Evolutionary conservation across 208 protist species (phyloP), one percentile per base, ranked within the genome.

Genomic region (Phytomonas sp.): DNA sequence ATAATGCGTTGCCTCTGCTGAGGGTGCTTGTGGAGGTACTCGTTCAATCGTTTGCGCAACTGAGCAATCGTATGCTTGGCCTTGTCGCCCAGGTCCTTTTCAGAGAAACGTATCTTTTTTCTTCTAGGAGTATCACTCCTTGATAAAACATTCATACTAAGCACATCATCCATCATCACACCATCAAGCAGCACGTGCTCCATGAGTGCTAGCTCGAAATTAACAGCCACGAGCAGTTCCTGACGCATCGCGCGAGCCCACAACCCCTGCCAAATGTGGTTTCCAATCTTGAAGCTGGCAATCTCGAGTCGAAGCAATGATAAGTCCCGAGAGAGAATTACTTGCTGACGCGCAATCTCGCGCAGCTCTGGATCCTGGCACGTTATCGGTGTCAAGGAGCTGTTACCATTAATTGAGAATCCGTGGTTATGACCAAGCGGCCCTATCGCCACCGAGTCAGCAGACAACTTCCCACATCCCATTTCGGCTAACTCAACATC

Each of bases 231-330:
- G 4, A 93, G 66, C n/a, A 95, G 71, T 67, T 93, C 83, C 65
- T 88, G 80, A 30, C 87, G 90, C 84, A 96, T 86, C 26, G 79
- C 79, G 30, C 86, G 87, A 17, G 87, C 83, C 88, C 90, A 96
- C 62, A 96, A 60, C 23, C 87, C 87, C 65, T 96, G 87, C 83
- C 82, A 93, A 59, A 93, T 80, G 2, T 75, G 78, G 4, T 88
- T 85, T 17, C 77, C 78, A 29, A 77, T 76, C 37, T 82, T 84
- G 63, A 91, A 93, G 79, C 87, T 92, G 17, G 77, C 79, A 46
- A 78, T 79, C 76, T 96, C 87, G 15, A 88, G 71, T 31, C 90
- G 85, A 53, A 96, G 77, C 31, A 79, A 67, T 20, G 87, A 75
- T 80, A 93, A 78, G 75, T 92, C 84, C 36, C 82, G 78, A 15